A percentile compares a stretch with the other conserved stretches of the same genome.
Conservation (phyloP, 805 yeast genomes). For the Schwanniomyces yamadae region DNA sequence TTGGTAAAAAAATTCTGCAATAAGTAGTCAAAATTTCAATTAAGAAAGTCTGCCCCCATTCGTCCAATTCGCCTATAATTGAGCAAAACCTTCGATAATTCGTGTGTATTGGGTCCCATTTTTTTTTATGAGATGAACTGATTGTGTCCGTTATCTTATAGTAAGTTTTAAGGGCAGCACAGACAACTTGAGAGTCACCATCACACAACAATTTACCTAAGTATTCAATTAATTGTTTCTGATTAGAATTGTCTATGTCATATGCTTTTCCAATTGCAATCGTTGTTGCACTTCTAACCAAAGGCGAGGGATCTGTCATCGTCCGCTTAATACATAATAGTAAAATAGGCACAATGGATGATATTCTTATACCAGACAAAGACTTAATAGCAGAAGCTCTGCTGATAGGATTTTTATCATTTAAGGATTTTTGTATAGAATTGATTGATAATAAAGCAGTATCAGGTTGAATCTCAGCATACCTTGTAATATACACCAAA, state of each 20-base stretch:
- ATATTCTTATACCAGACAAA: conserved; percentile 77
- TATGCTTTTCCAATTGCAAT: conserved; percentile 65
- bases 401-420: conserved; percentile 64
- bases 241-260: conserved; percentile 38
- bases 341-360: conserved; percentile 78
- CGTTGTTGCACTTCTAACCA: conserved; percentile 79
- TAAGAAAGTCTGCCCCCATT: conserved; percentile 63
- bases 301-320: conserved; percentile 66
- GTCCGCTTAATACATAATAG: conserved; percentile 69
- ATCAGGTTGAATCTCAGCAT: conserved; percentile 83
- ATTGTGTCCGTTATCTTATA: conserved; percentile 46
- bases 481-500: conserved; percentile 67
- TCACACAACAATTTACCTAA: conserved; percentile 63
- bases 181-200: conserved; percentile 62
- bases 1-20: conserved; percentile 56
- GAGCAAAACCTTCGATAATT: conserved; percentile 60
- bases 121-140: conserved; percentile 23
- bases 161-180: conserved; percentile 62
- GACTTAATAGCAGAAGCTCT: conserved; percentile 77
- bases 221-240: conserved; percentile 48
- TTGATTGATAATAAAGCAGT: conserved; percentile 87
- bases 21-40: conserved; percentile 69
- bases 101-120: conserved; percentile 68
- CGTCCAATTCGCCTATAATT: conserved; percentile 55
- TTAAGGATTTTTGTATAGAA: conserved; percentile 81